These are phyloP conservation scores for Astrothelium macrocarpum DNA, from an alignment of 495 filamentous ascomycete species.

Conservation along the genomic window DNA sequence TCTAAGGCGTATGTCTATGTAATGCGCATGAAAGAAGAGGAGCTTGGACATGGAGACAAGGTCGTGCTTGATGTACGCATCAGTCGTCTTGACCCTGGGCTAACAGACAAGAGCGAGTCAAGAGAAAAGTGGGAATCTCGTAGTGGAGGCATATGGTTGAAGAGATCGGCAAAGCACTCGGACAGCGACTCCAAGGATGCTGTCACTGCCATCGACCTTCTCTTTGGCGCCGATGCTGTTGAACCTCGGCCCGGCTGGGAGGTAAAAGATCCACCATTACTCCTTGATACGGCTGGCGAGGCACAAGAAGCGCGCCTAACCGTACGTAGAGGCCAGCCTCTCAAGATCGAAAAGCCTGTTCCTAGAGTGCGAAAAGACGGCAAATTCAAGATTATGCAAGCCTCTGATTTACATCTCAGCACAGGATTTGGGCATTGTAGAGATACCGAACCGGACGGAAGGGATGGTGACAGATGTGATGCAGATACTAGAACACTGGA, in stretches of 20 bases:
- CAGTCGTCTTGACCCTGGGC: constrained; percentile 63
- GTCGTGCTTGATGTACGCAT: constrained; percentile 77
- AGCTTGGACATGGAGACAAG: constrained; percentile 61
- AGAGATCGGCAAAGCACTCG: constrained; percentile 62
- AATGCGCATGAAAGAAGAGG: constrained; percentile 79
- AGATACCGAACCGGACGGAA: constrained; percentile 59
- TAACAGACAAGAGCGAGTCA: constrained; percentile 45
- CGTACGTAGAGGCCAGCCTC: constrained; percentile 58
- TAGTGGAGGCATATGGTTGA: constrained; percentile 76
- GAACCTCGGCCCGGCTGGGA: constrained; percentile 80
- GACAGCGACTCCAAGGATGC: constrained; percentile 68
- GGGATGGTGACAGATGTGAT: constrained; percentile 68
- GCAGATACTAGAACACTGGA: constrained; percentile 87
- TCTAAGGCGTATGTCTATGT: constrained; percentile 77
- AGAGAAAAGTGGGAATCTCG: constrained; percentile 74
- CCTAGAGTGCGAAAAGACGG: constrained; percentile 75
- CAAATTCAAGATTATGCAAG: constrained; percentile 94
- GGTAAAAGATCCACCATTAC: constrained; percentile 57
- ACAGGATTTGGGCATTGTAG: constrained; percentile 80
- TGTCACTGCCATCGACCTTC: constrained; percentile 77
- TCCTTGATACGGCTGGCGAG: constrained; percentile 54
- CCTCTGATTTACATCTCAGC: constrained; percentile 82
- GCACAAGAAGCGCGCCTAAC: constrained; percentile 60
- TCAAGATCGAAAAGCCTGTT: constrained; percentile 45
- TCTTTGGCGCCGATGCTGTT: constrained; percentile 89